Percentiles rank a stretch among this genome's conserved stretches.
Conservation (phyloP, 768 basidiomycete genomes). For the Gautieria morchelliformis region DNA sequence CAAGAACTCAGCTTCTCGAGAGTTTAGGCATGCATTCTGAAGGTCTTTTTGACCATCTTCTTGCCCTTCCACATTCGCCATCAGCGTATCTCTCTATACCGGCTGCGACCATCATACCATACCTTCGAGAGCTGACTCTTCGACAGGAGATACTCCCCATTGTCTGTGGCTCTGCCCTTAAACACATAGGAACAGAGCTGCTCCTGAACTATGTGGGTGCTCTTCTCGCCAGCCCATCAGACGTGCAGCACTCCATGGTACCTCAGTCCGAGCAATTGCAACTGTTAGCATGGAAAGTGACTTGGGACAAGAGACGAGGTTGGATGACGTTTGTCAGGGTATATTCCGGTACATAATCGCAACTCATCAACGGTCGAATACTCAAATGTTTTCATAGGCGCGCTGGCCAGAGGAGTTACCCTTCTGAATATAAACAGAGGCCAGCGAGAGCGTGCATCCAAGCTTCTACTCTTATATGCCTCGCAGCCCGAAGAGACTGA, state of each 20-base stretch:
- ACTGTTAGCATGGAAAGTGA: conserved; percentile 80
- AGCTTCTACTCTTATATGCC: conserved; percentile 72
- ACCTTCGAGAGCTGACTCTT: conserved; percentile 61
- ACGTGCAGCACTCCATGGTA: conserved; percentile 40
- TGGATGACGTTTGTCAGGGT: conserved; percentile 93
- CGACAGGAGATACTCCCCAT: conserved; percentile 63
- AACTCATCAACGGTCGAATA: conserved; percentile 1
- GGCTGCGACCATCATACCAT: conserved; percentile 41
- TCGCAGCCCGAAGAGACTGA: conserved; percentile 70
- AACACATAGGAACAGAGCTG: conserved; percentile 71
- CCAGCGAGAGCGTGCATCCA: conserved; percentile 63
- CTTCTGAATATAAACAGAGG: conserved; percentile 60
- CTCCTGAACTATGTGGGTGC: conserved; percentile 78
- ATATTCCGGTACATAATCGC: conserved; percentile 63
- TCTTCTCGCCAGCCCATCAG: conserved; percentile 67
- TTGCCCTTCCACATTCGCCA: conserved; percentile 45
- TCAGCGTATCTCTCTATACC: conserved; percentile 60
- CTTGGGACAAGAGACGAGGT: conserved; percentile 71
- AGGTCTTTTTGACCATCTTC: conserved; percentile 64
- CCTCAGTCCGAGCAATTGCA: conserved; percentile 41
- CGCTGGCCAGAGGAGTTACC: conserved; percentile 49
- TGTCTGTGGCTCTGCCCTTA: conserved; percentile 74
- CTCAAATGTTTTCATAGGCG: conserved; percentile 36
- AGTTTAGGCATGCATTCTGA: conserved; percentile 75
- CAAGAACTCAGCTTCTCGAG: conserved; percentile 65